A percentile compares a stretch with the other conserved stretches of the same genome.
Evolutionary conservation across 495 filamentous ascomycete species (phyloP).

Genomic region (Hypomontagnella submonticulosa): DNA sequence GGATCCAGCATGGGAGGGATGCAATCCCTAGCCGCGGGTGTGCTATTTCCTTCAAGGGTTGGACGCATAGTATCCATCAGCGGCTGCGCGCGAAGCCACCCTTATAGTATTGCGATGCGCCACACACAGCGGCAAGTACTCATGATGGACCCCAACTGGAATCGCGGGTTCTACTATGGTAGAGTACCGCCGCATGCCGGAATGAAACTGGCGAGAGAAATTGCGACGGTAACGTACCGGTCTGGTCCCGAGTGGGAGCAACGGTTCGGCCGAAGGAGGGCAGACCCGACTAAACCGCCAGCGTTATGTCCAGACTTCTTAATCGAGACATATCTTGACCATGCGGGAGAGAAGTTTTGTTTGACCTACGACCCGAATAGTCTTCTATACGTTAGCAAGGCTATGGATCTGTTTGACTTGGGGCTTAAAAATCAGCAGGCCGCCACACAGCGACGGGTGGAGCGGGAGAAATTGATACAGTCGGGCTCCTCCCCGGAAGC

Average conservation of each 20-base stretch:
- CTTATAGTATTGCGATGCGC: slow-evolving; percentile 99
- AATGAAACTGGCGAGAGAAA: slow-evolving; percentile 98
- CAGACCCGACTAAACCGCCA: slow-evolving; percentile 85
- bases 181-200: slow-evolving; percentile 89
- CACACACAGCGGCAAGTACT: slow-evolving; percentile 97
- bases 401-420: slow-evolving; percentile 98
- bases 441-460: slow-evolving; percentile 53
- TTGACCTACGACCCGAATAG: slow-evolving; percentile 98
- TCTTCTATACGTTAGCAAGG: slow-evolving; percentile 95
- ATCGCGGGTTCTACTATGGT: slow-evolving; percentile 95
- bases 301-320: slow-evolving; percentile 97
- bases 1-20: slow-evolving; percentile 98
- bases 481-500: slow-evolving; percentile 37
- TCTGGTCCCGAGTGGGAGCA: slow-evolving; percentile 98
- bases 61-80: slow-evolving; percentile 87
- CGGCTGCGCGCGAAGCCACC: slow-evolving; percentile 94
- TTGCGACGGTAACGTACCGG: slow-evolving; percentile 96
- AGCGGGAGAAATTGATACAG: slow-evolving; percentile 45
- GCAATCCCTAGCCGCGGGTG: slow-evolving; percentile 93
- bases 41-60: slow-evolving; percentile 83
- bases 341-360: slow-evolving; percentile 98
- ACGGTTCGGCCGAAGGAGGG: slow-evolving; percentile 87
- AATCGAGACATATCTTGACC: slow-evolving; percentile 98
- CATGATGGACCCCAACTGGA: slow-evolving; percentile 99
- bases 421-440: slow-evolving; percentile 71